Base-by-base conservation (phyloP, 306 rosid species). In the Morella rubra region DNA sequence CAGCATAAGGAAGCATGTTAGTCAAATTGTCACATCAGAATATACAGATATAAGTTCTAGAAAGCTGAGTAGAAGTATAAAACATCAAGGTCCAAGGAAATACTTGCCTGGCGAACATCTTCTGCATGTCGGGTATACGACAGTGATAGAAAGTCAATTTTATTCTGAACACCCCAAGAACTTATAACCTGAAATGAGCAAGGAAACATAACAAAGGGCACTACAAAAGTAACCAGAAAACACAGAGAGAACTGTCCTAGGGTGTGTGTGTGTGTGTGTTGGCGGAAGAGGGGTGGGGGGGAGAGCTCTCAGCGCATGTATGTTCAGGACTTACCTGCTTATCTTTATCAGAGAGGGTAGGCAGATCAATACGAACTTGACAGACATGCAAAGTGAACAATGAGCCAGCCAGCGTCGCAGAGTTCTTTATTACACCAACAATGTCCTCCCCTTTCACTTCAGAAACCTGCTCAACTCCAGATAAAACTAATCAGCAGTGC, bases 371-470 rank as follows among this genome's bases (percentile, higher is more conserved):
- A 67, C 62, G 99, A 82, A 90, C 72, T 87, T 96, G 98, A 78
- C 96, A 96, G 44, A 85, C 97, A 64, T 96, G 99, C 88, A 96
- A 78, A 79, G 99, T 96, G 87, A 96, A 96, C 80, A 92, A 84
- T 50, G 98, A 47, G 55, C 99, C 99, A 50, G 97, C 80, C 90
- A 96, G 84, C 44, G 98, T 92, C 58, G 99, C 99, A 1, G 98
- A 79, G 59, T 96, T 96, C 86, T 96, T 96, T 71, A 91, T 82
- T 2, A 84, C 76, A 77, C 99, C 92, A 80, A 96, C 91, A 46
- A 96, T 97, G 77, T 96, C 96, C 20, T 85, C 80, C 37, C 90
- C 98, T 78, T 81, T 81, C 81, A 91, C 85, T 86, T 96, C 98
- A 62, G 90, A 78, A 79, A 96, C 98, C 99, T 96, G 87, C 85